Evolutionary conservation across 2,329 filamentous ascomycete genomes (phyloP).

Genomic region (Colletotrichum tabaci): DNA sequence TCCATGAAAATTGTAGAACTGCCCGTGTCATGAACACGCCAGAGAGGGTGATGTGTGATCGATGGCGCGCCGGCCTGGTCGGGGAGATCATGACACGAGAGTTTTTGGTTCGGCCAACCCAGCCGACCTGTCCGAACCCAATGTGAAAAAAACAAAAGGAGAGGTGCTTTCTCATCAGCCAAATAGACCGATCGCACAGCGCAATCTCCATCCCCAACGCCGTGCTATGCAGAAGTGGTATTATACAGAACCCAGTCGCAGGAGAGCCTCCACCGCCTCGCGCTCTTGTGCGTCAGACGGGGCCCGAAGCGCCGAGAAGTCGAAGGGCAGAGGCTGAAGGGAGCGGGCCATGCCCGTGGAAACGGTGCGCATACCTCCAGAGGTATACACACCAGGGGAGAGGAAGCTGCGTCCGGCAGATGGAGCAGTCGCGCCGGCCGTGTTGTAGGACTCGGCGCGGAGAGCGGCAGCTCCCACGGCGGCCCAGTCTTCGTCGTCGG

Average conservation of each 20-base stretch:
- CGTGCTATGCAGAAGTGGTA: slow-evolving; percentile 65
- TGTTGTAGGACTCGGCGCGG: slow-evolving; percentile 76
- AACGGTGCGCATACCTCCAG: slow-evolving; percentile 63
- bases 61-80: slow-evolving; percentile 52
- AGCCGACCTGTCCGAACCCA: slow-evolving; percentile 27
- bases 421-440: slow-evolving; percentile 66
- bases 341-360: slow-evolving; percentile 69
- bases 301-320: slow-evolving; percentile 65
- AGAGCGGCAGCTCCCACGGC: slow-evolving; percentile 89
- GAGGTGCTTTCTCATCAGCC: slow-evolving; percentile 30
- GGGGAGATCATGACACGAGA: slow-evolving; percentile 49
- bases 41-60: slow-evolving; percentile 45
- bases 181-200: slow-evolving; percentile 36
- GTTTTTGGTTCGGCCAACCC: slow-evolving; percentile 48
- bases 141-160: slow-evolving; percentile 27
- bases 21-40: slow-evolving; percentile 51
- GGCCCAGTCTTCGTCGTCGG: slow-evolving; percentile 97
- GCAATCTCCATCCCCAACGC: slow-evolving; percentile 58
- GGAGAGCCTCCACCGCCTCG: slow-evolving; percentile 84
- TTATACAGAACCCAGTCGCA: slow-evolving; percentile 86
- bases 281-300: slow-evolving; percentile 80
- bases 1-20: slow-evolving; percentile 27
- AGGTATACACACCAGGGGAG: slow-evolving; percentile 65
- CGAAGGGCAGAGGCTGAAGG: slow-evolving; percentile 65
- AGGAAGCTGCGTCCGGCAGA: slow-evolving; percentile 57